Percentiles rank a stretch among this genome's conserved stretches.
Conservation (phyloP, 202 grass and related monocot species). For the Elaeis oleifera region DNA sequence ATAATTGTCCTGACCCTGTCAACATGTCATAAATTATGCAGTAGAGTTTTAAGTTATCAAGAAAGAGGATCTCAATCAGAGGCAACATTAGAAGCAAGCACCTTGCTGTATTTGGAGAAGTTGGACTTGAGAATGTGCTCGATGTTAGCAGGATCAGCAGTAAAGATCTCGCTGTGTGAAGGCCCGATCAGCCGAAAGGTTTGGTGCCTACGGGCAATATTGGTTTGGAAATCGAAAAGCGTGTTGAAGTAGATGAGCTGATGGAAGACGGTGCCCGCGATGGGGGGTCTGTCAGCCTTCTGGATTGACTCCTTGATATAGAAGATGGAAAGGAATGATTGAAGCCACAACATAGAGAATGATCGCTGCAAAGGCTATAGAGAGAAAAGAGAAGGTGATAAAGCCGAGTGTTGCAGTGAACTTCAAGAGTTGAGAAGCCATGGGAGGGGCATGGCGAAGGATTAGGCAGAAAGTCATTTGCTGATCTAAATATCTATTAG, state of each 20-base stretch:
- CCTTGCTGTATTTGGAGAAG: conserved; percentile 81
- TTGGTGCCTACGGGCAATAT: conserved; percentile 20
- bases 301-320: conserved; percentile 20
- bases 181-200: conserved; percentile 39
- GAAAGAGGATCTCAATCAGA: background rate
- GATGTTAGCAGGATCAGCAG: conserved; percentile 42
- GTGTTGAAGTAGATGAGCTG: conserved; percentile 39
- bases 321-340: conserved; percentile 8
- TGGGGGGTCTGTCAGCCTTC: conserved; percentile 30
- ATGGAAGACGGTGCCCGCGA: conserved; percentile 37
- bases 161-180: conserved; percentile 37
- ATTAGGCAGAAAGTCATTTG: too few species aligned
- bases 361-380: conserved; percentile 12
- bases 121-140: conserved; percentile 67
- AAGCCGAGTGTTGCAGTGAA: background rate
- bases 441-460: too few species aligned
- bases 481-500: too few species aligned
- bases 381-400: conserved; percentile 15
- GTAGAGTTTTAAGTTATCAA: background rate
- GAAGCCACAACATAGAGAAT: conserved; percentile 26
- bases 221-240: conserved; percentile 39
- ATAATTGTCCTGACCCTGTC: conserved; percentile 40
- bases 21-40: background rate
- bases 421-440: too few species aligned
- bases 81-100: conserved; percentile 5